Evolutionary conservation across 495 filamentous ascomycete species (phyloP).

Genomic region (Aspergillus taichungensis): DNA sequence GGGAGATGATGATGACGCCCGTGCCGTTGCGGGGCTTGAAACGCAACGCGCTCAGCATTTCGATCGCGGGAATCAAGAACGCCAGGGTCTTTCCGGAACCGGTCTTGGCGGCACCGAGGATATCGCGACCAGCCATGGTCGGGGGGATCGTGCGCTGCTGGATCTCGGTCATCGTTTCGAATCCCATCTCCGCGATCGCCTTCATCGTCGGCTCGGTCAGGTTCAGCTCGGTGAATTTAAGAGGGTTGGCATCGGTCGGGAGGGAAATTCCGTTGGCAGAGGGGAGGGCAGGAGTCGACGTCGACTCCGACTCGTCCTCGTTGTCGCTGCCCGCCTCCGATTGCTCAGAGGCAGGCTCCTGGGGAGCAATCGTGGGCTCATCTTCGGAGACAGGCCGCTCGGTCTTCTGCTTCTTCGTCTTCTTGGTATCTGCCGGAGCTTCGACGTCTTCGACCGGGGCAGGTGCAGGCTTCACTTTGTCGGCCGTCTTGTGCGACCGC

Average conservation of each 20-base stretch:
- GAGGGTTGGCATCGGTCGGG: slow-evolving; percentile 46
- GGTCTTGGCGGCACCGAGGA: slow-evolving; percentile 94
- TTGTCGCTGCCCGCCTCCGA: slow-evolving; percentile 18
- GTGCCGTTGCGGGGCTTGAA: slow-evolving; percentile 81
- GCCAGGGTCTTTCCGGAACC: slow-evolving; percentile 93
- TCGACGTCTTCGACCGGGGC: too few relatives aligned
- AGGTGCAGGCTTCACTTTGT: too few relatives aligned
- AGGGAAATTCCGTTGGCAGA: slow-evolving; percentile 43
- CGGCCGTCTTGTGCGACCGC: too few relatives aligned
- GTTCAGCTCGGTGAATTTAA: slow-evolving; percentile 71
- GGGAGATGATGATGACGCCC: slow-evolving; percentile 69
- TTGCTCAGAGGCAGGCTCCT: too few relatives aligned
- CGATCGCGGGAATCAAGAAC: slow-evolving; percentile 89
- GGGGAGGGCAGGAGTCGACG: slow-evolving; percentile 37
- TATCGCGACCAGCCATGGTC: slow-evolving; percentile 80
- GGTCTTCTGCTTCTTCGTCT: too few relatives aligned
- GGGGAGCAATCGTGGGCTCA: too few relatives aligned
- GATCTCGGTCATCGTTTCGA: slow-evolving; percentile 93
- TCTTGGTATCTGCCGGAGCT: too few relatives aligned
- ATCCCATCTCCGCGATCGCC: slow-evolving; percentile 85
- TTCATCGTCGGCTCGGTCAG: slow-evolving; percentile 80
- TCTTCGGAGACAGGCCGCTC: too few relatives aligned
- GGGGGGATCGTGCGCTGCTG: slow-evolving; percentile 84
- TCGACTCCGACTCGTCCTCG: slow-evolving; percentile 23
- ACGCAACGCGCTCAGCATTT: slow-evolving; percentile 83